Percentiles rank a stretch among this genome's conserved stretches.
Evolutionary conservation across 2,329 filamentous ascomycete genomes (phyloP).

Genomic region (Trichoderma citrinoviride): DNA sequence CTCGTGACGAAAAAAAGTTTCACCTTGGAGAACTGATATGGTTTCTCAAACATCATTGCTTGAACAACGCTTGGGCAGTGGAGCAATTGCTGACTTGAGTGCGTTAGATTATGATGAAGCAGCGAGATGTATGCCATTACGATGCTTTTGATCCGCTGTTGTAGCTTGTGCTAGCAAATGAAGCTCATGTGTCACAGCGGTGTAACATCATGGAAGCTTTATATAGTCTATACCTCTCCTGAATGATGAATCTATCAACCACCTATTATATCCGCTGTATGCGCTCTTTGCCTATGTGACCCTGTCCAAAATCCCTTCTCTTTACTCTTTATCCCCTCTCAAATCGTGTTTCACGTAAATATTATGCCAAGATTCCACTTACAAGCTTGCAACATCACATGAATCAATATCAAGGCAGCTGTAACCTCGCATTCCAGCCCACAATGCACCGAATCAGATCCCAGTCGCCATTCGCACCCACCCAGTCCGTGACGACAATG

Average conservation of each 20-base stretch:
- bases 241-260: neutral
- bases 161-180: neutral
- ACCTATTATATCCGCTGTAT: neutral
- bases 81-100: neutral
- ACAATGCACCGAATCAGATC: slow-evolving; percentile 83
- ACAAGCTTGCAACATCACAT: neutral
- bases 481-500: slow-evolving; percentile 91
- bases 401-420: slow-evolving; percentile 34
- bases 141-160: neutral
- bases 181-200: neutral
- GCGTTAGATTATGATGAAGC: neutral
- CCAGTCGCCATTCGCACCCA: slow-evolving; percentile 84
- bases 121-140: neutral
- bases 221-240: neutral
- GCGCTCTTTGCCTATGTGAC: neutral
- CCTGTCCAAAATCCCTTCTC: neutral
- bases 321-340: too few relatives aligned
- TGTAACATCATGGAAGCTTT: neutral
- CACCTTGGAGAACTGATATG: slow-evolving; percentile 63
- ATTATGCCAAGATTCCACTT: neutral
- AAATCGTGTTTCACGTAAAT: neutral
- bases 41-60: slow-evolving; percentile 23
- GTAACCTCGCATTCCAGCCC: slow-evolving; percentile 78
- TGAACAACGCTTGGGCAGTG: neutral
- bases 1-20: slow-evolving; percentile 54